Conservation (phyloP, 106 monocot species). For the Cymbidium sinense region DNA sequence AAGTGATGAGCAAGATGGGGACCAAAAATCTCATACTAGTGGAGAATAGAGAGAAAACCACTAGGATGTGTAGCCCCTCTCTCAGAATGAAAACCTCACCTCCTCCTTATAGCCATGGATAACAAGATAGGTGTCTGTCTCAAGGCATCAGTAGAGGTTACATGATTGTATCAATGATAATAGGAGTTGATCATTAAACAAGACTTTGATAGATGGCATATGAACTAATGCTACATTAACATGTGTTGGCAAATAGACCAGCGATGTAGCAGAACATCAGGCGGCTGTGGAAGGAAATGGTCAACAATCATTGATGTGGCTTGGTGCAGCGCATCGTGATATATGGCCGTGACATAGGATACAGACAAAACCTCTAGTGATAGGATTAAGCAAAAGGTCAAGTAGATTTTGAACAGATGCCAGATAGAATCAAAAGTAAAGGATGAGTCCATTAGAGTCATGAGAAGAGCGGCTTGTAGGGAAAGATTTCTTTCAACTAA, state of each 20-base stretch:
- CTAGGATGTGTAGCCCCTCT: neutral
- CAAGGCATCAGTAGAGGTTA: neutral
- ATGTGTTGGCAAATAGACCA: neutral
- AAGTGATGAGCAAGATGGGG: neutral
- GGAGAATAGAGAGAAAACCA: neutral
- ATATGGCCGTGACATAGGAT: neutral
- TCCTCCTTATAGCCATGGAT: neutral
- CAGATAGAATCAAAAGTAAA: neutral
- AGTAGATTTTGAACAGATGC: neutral
- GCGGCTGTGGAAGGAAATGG: neutral
- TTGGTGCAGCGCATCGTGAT: neutral
- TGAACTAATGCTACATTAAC: neutral
- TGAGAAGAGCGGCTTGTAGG: neutral
- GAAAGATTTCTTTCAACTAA: neutral
- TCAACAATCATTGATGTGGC: neutral
- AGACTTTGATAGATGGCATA: neutral
- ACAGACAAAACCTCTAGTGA: neutral
- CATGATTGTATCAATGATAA: neutral
- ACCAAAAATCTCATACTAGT: neutral
- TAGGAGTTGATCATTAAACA: too few species aligned
- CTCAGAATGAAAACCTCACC: neutral
- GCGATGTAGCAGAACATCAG: neutral
- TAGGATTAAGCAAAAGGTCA: neutral
- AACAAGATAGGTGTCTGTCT: neutral
- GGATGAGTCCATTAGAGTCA: neutral